Base-by-base conservation (phyloP, 2,329 filamentous ascomycete species). In the Aspergillus sp. region DNA sequence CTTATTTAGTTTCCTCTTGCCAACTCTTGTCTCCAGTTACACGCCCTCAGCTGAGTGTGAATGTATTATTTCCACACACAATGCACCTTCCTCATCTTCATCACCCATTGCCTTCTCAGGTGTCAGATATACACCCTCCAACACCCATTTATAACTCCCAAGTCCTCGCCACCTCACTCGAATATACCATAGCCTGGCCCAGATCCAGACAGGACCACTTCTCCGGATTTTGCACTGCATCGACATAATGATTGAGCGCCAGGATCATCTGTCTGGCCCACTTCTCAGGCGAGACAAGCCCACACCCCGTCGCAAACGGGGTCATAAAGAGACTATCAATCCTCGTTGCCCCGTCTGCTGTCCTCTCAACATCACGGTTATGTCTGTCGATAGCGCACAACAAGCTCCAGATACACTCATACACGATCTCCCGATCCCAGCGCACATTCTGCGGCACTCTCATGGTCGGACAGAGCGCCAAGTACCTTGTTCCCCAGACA, bases 401-500 rank as follows among this genome's bases (percentile, higher is more conserved):
- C 60, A 85, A 66, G 64, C 77, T 80, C 83, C 83, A 85, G 0
- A 83, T 67, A 70, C 82, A 83, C 67, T 85, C 80, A 63, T 83
- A 85, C 3, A 85, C 78, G 8, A 85, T 74, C 67, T 85, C 83
- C 2, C 77, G 72, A 65, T 85, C 79, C 82, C 83, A 85, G 5
- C 49, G 63, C 9, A 79, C 80, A 21, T 74, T 63, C 4, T 72
- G 62, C 0, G 83, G 82, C 32, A 76, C 68, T 17, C 81, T 74
- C 83, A 85, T 85, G 0, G 83, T 85, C 23, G 83, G 83, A 67
- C 82, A 85, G 1, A 85, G 70, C 4, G 79, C 81, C 1, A 85
- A 61, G 60, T 78, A 80, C 2, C 67, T 71, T 13, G 78, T 80
- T 0, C 75, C 78, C 72, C 78, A 81, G 1, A 66, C 59, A 52